Conservation (phyloP, 2,329 filamentous ascomycete species). For the Epichloe coenophiala region DNA sequence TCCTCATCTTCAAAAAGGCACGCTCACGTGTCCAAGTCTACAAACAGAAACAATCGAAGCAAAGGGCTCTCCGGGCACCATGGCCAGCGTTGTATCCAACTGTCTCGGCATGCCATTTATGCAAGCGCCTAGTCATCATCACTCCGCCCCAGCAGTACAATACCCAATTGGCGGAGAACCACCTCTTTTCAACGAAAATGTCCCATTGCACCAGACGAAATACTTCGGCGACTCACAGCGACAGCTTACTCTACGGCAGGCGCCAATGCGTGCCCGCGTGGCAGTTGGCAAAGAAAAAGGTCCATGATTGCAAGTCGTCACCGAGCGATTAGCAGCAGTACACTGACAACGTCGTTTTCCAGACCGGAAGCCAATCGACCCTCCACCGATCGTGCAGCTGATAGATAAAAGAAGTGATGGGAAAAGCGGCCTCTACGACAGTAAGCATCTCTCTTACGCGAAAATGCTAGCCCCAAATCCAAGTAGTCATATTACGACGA, state of each 20-base stretch:
- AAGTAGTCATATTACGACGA: too few relatives aligned
- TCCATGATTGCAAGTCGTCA: conserved; percentile 18
- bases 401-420: conserved; percentile 12
- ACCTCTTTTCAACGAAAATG: conserved; percentile 6
- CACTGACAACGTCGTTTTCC: too few relatives aligned
- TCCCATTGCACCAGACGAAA: conserved; percentile 6
- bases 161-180: conserved; percentile 8
- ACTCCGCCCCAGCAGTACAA: conserved; percentile 4
- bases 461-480: too few relatives aligned
- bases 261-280: conserved; percentile 42
- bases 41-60: too few relatives aligned
- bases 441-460: conserved; percentile 6
- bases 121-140: conserved; percentile 3
- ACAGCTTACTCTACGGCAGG: conserved; percentile 10
- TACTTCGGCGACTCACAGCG: conserved; percentile 10
- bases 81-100: conserved; percentile 5
- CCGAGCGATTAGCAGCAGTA: too few relatives aligned
- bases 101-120: conserved; percentile 8
- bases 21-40: background rate
- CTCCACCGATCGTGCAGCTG: conserved; percentile 72
- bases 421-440: conserved; percentile 12
- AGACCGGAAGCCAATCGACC: conserved; percentile 81
- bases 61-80: background rate
- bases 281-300: conserved; percentile 65
- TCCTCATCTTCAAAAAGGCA: background rate